phyloP scores from a whole-genome alignment of 1,284 basidiomycete species.

The Moniliella sp. region DNA sequence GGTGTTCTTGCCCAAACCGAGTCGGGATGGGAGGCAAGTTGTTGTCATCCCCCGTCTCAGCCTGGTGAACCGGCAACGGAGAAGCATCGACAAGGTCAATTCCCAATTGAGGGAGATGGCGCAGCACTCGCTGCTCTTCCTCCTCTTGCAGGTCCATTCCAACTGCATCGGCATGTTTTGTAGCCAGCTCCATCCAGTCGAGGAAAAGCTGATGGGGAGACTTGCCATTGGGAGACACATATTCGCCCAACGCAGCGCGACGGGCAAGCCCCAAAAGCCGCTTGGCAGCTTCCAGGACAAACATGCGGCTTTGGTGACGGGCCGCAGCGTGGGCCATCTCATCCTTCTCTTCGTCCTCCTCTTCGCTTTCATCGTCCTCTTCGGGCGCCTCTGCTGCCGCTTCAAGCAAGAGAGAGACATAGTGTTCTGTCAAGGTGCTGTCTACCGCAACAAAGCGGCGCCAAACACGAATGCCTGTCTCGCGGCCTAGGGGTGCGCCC shows the following conservation, averaged over 20 bases:
- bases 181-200: conserved; percentile 78
- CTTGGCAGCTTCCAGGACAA: conserved; percentile 83
- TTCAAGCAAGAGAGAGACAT: conserved; percentile 17
- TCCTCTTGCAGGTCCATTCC: conserved; percentile 58
- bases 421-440: conserved; percentile 26
- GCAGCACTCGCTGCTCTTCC: conserved; percentile 2
- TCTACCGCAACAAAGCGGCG: conserved; percentile 57
- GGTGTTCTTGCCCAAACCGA: too few species aligned
- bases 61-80: too few species aligned
- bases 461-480: conserved; percentile 65
- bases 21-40: too few species aligned
- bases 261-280: conserved; percentile 61
- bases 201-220: conserved; percentile 80
- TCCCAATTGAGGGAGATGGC: background rate
- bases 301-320: conserved; percentile 1
- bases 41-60: too few species aligned
- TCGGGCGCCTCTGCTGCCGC: conserved; percentile 6
- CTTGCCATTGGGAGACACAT: conserved; percentile 72
- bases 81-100: too few species aligned
- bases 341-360: conserved; percentile 5
- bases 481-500: too few species aligned
- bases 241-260: conserved; percentile 59
- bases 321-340: conserved; percentile 4
- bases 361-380: conserved; percentile 8
- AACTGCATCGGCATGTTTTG: conserved; percentile 72